Evolutionary conservation across 164 flowering plant genomes (phyloP).

Genomic region (Warburgia ugandensis): DNA sequence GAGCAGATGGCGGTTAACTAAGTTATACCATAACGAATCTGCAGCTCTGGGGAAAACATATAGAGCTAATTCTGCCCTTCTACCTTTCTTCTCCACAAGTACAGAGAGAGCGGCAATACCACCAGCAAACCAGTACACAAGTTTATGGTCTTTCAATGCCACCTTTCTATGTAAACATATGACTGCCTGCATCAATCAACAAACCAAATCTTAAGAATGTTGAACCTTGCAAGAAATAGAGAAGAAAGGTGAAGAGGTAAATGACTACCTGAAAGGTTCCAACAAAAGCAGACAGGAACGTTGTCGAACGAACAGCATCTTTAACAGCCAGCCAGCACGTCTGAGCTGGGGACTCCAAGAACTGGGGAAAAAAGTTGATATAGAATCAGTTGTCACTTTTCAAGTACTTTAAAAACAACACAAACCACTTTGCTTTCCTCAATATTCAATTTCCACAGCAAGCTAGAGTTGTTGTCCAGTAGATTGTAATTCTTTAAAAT

Average conservation of each 20-base stretch:
- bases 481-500: too few relatives aligned
- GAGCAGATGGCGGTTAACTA: conserved; percentile 79
- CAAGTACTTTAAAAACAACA: not conserved
- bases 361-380: conserved; percentile 32
- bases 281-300: conserved; percentile 90
- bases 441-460: too few relatives aligned
- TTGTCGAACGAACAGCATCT: conserved; percentile 80
- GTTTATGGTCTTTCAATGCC: conserved; percentile 79
- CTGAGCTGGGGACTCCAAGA: conserved; percentile 72
- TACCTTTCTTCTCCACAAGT: conserved; percentile 80
- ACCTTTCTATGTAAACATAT: conserved; percentile 93
- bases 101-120: conserved; percentile 84
- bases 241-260: conserved; percentile 1
- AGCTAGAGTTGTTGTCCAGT: not conserved
- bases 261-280: conserved; percentile 83
- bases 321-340: conserved; percentile 76
- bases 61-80: conserved; percentile 78
- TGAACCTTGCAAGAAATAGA: not conserved
- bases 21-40: conserved; percentile 87
- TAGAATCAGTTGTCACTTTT: not conserved
- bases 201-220: not conserved
- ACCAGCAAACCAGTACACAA: conserved; percentile 88
- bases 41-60: conserved; percentile 97
- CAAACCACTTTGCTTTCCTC: not conserved
- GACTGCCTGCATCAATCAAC: conserved; percentile 48